Evolutionary conservation across 164 flowering plant genomes (phyloP).

Genomic region (Vitis vinifera): DNA sequence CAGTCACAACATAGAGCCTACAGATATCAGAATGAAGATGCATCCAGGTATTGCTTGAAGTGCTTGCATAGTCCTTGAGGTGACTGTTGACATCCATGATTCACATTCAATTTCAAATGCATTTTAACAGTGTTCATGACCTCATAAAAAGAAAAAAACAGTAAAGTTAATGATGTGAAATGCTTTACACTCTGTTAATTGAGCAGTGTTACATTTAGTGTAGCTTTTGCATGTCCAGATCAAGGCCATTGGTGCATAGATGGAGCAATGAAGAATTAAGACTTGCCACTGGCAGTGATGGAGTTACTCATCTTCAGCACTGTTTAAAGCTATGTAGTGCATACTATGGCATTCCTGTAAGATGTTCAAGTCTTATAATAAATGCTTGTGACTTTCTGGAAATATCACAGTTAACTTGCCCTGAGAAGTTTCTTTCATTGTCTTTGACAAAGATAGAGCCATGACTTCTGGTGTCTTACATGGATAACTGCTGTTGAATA

Average conservation of each 20-base stretch:
- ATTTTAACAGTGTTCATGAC: not conserved
- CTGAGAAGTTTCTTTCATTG: not conserved
- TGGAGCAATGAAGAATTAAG: conserved; percentile 70
- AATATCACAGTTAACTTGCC: not conserved
- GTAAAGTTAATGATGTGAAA: not conserved
- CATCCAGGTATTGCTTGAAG: conserved; percentile 26
- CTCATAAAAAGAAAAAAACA: no score
- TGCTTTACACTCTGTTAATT: conserved; percentile 8
- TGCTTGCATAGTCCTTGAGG: not conserved
- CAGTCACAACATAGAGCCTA: conserved; percentile 15
- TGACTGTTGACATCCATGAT: not conserved
- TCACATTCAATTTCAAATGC: not conserved
- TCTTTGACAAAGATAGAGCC: not conserved
- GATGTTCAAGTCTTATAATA: conserved; percentile 5
- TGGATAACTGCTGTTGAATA: not conserved
- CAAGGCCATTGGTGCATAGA: conserved; percentile 26
- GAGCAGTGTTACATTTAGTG: conserved; percentile 3
- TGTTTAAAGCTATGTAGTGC: conserved; percentile 62
- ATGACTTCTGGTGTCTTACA: not conserved
- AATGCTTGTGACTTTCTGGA: not conserved
- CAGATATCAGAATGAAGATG: conserved; percentile 15
- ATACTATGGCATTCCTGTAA: conserved; percentile 70
- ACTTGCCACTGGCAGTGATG: conserved; percentile 62
- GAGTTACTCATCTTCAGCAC: conserved; percentile 46
- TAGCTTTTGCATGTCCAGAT: conserved; percentile 15